Percentiles rank a stretch among this genome's conserved stretches.
Evolutionary conservation across 176 grass and related monocot species (phyloP).

Genomic region (Olyra latifolia): DNA sequence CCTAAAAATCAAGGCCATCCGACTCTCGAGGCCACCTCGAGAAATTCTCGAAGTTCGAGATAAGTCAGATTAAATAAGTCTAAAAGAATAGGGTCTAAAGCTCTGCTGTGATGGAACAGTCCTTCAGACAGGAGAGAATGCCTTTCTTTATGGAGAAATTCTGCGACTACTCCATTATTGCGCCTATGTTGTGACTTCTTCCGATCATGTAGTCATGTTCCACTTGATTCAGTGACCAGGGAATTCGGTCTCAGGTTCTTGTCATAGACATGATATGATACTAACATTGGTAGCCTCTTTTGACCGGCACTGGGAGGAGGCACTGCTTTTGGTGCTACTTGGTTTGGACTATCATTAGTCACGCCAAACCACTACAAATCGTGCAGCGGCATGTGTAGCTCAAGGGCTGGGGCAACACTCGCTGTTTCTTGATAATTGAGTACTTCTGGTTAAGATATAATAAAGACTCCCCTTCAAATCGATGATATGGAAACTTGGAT

Average conservation of each 20-base stretch:
- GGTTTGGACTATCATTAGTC: background rate
- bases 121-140: background rate
- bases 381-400: background rate
- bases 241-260: conserved; percentile 35
- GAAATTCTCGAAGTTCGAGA: too few species aligned
- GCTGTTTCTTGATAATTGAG: background rate
- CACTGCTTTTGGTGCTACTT: conserved; percentile 23
- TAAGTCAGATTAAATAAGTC: too few species aligned
- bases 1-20: too few species aligned
- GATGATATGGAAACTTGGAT: too few species aligned
- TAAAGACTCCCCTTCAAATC: too few species aligned
- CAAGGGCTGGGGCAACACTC: background rate
- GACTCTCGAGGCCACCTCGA: too few species aligned
- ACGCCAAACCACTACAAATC: background rate
- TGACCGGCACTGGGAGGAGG: background rate
- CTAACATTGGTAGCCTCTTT: conserved; percentile 2
- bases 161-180: conserved; percentile 35
- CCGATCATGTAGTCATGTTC: background rate
- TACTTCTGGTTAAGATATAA: background rate
- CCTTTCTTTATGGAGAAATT: conserved; percentile 10
- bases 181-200: conserved; percentile 1
- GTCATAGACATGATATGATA: conserved; percentile 29
- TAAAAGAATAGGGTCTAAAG: too few species aligned
- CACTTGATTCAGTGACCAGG: background rate
- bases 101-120: conserved; percentile 16